phyloP scores from a whole-genome alignment of 495 filamentous ascomycete genomes.

The Elaphomyces granulatus region DNA sequence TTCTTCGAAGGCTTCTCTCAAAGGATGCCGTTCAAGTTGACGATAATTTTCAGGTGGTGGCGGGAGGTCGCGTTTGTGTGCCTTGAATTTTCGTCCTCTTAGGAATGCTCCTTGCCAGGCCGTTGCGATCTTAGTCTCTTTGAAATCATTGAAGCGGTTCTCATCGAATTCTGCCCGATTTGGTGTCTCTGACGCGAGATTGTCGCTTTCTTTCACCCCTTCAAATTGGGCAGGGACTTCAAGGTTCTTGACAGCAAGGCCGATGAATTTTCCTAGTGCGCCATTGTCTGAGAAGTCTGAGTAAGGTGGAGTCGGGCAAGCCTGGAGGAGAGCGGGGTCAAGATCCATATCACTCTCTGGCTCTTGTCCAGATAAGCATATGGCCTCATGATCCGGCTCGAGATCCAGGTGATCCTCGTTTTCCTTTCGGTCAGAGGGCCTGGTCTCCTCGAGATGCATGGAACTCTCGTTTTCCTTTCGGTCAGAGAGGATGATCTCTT shows the following conservation, averaged over 20 bases:
- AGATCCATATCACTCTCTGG: not conserved
- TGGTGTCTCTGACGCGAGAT: not conserved
- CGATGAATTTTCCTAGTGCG: not conserved
- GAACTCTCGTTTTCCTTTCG: too few species aligned
- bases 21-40: not conserved
- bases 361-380: not conserved
- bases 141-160: not conserved
- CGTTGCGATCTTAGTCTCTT: not conserved
- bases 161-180: not conserved
- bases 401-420: too few species aligned
- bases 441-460: too few species aligned
- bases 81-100: not conserved
- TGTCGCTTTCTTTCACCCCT: not conserved
- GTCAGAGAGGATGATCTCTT: not conserved
- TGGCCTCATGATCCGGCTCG: too few species aligned
- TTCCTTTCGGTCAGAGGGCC: too few species aligned
- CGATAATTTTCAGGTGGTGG: not conserved
- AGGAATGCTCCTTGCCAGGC: not conserved
- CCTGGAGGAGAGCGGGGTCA: not conserved
- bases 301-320: not conserved
- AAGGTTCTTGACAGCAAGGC: not conserved
- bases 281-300: not conserved
- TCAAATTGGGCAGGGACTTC: not conserved
- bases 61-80: slow-evolving; percentile 1
- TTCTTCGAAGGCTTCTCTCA: not conserved